Evolutionary conservation across 768 basidiomycete genomes (phyloP).

Genomic region (Polyporus arcularius): DNA sequence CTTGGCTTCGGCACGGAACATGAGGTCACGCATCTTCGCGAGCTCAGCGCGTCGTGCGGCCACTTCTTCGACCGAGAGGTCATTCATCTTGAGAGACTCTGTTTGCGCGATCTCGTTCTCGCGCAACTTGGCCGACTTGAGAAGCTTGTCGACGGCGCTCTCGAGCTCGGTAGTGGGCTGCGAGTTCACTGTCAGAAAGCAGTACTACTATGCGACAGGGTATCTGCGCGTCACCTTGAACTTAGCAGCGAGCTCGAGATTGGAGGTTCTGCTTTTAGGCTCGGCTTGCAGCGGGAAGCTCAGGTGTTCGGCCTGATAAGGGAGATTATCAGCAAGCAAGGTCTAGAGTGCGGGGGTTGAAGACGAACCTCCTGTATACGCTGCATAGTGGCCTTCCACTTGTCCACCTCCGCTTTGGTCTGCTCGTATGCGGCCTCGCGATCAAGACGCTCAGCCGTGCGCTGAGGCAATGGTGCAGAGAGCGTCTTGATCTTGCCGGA

Average conservation of each 20-base stretch:
- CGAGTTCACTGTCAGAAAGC: not conserved
- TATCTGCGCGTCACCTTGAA: conserved; percentile 62
- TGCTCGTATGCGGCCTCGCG: conserved; percentile 93
- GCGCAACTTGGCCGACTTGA: conserved; percentile 79
- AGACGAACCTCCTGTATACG: conserved; percentile 76
- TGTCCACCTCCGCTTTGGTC: conserved; percentile 89
- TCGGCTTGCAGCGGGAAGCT: conserved; percentile 83
- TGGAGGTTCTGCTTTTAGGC: conserved; percentile 56
- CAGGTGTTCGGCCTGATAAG: conserved; percentile 73
- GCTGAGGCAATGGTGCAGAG: conserved; percentile 81
- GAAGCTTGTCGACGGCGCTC: conserved; percentile 76
- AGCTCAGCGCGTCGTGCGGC: conserved; percentile 78
- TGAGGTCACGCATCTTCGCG: conserved; percentile 86
- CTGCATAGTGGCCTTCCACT: conserved; percentile 93
- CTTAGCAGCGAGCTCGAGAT: conserved; percentile 75
- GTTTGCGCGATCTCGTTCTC: conserved; percentile 78
- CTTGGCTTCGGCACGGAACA: conserved; percentile 91
- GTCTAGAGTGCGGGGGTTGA: not conserved
- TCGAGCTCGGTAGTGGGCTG: conserved; percentile 88
- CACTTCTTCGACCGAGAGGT: conserved; percentile 85
- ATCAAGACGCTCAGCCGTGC: conserved; percentile 87
- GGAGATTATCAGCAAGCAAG: conserved; percentile 3
- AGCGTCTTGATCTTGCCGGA: conserved; percentile 62
- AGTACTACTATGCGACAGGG: not conserved
- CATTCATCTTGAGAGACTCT: conserved; percentile 83